Conservation (phyloP, 768 basidiomycete species). For the Termitomyces eurrhizus region DNA sequence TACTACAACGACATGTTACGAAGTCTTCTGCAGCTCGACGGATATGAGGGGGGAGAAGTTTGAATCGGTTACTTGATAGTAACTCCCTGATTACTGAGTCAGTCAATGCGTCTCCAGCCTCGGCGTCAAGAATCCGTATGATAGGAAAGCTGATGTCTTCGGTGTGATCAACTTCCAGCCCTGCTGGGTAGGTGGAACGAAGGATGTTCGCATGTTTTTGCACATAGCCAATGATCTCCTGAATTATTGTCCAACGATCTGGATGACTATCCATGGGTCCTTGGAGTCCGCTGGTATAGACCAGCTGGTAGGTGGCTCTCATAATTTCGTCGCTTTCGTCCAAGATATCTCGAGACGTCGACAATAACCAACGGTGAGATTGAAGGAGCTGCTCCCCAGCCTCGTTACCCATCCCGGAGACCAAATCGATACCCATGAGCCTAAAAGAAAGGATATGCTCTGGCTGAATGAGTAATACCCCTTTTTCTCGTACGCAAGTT, state of each 20-base stretch:
- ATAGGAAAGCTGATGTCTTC: slow-evolving; percentile 2
- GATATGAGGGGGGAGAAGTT: slow-evolving; percentile 15
- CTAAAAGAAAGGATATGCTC: slow-evolving; percentile 51
- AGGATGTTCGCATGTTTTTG: slow-evolving; percentile 15
- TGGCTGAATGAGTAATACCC: slow-evolving; percentile 46
- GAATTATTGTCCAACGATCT: slow-evolving; percentile 37
- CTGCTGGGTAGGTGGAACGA: slow-evolving; percentile 14
- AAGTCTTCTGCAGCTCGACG: slow-evolving; percentile 19
- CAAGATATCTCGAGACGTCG: slow-evolving; percentile 32
- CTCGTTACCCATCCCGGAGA: not conserved
- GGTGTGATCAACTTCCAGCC: slow-evolving; percentile 15
- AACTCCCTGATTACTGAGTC: slow-evolving; percentile 17
- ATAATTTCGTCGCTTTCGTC: slow-evolving; percentile 49
- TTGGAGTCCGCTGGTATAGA: slow-evolving; percentile 41
- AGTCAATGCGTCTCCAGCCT: slow-evolving; percentile 16
- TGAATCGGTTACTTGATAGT: slow-evolving; percentile 17
- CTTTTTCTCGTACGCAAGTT: slow-evolving; percentile 34
- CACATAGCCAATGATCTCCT: slow-evolving; percentile 32
- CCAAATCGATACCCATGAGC: slow-evolving; percentile 40
- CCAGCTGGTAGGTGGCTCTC: slow-evolving; percentile 41
- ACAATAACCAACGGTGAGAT: slow-evolving; percentile 23
- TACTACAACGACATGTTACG: slow-evolving; percentile 15
- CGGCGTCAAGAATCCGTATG: slow-evolving; percentile 16
- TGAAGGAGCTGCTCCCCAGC: slow-evolving; percentile 20
- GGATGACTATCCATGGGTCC: slow-evolving; percentile 36